Evolutionary conservation across 2,329 filamentous ascomycete species (phyloP).

Genomic region (Penicillium polonicum): DNA sequence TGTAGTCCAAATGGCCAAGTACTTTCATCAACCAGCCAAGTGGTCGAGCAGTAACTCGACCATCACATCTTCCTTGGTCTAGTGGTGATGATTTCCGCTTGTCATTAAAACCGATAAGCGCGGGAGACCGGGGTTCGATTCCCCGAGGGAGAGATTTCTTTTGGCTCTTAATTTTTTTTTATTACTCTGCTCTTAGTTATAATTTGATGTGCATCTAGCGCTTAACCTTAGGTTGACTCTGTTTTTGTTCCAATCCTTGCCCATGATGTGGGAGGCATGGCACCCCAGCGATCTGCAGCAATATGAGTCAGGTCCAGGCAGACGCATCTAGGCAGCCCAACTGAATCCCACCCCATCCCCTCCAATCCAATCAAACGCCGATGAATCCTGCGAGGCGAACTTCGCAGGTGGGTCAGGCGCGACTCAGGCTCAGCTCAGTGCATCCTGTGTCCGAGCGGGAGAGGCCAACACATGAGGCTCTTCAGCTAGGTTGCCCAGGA

Average conservation of each 20-base stretch:
- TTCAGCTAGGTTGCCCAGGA: neutral
- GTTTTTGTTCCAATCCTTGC: no score
- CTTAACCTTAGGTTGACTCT: no score
- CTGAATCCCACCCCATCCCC: no score
- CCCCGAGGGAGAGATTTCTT: slow-evolving; percentile 32
- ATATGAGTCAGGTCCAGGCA: slow-evolving; percentile 8
- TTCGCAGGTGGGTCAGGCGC: neutral
- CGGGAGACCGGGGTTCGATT: slow-evolving; percentile 40
- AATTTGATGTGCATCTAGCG: neutral
- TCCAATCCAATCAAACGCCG: neutral
- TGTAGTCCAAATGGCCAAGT: fast-evolving
- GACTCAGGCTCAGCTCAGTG: neutral
- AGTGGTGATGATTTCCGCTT: slow-evolving; percentile 34
- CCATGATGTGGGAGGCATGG: neutral
- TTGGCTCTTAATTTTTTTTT: slow-evolving; percentile 23
- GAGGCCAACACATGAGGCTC: slow-evolving; percentile 7
- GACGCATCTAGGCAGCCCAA: neutral
- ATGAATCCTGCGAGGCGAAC: neutral
- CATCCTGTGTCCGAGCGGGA: neutral
- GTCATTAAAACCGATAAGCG: slow-evolving; percentile 29
- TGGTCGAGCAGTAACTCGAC: slow-evolving; percentile 26
- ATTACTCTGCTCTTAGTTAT: neutral
- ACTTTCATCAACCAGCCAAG: slow-evolving; percentile 21
- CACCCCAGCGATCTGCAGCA: neutral
- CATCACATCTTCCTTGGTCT: slow-evolving; percentile 28